Conservation (phyloP, 768 basidiomycete genomes). For the Pholiota conissans region DNA sequence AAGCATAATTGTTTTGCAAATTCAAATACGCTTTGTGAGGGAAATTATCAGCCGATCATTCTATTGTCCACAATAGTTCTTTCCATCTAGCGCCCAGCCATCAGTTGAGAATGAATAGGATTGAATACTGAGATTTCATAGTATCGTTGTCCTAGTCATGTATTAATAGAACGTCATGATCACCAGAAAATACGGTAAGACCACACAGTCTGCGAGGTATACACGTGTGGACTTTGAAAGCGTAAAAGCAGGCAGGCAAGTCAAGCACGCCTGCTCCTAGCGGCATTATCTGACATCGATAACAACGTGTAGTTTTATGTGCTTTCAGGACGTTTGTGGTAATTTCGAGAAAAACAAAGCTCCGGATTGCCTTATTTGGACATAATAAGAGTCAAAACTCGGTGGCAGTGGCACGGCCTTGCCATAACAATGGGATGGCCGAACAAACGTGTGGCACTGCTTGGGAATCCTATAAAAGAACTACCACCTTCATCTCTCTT, state of each 20-base stretch:
- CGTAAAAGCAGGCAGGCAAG: background rate
- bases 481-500: constrained; percentile 6
- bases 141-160: background rate
- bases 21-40: too few species aligned
- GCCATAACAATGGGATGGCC: background rate
- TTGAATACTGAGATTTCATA: background rate
- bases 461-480: constrained; percentile 6
- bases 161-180: background rate
- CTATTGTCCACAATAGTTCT: too few species aligned
- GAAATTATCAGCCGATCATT: too few species aligned
- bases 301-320: background rate
- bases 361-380: background rate
- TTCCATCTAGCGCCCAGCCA: background rate
- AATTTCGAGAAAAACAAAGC: background rate
- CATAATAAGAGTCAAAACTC: background rate
- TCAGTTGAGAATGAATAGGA: too few species aligned
- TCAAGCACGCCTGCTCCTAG: background rate
- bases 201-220: background rate
- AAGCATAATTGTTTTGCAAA: too few species aligned
- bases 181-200: background rate
- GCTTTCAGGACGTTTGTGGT: background rate
- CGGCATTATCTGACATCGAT: background rate
- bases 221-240: background rate
- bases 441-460: constrained; percentile 5
- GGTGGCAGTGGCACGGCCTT: background rate